Evolutionary conservation across 164 flowering plant species (phyloP).

Genomic region (Umbellularia californica): DNA sequence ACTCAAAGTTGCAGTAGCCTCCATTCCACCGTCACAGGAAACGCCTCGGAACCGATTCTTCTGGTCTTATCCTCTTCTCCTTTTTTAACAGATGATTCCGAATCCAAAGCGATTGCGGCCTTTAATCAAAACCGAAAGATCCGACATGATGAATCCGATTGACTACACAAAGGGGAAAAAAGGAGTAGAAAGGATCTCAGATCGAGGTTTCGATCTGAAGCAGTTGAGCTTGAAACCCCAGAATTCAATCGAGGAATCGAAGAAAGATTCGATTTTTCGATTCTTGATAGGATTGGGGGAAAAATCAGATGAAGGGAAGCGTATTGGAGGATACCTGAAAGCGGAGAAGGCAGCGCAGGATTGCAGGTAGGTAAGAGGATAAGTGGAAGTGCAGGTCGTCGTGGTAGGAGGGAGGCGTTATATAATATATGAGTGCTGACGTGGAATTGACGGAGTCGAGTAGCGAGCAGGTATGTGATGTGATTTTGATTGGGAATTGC

Average conservation of each 20-base stretch:
- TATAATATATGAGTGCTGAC: not conserved
- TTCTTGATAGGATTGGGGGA: too few species aligned
- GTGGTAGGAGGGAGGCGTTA: not conserved
- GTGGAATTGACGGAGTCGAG: not conserved
- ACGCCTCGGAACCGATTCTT: too few species aligned
- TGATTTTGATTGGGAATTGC: too few species aligned
- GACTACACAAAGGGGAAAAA: not conserved
- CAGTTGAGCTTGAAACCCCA: not conserved
- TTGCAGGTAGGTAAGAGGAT: too few species aligned
- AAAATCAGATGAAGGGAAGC: too few species aligned
- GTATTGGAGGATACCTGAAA: too few species aligned
- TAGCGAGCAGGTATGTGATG: not conserved
- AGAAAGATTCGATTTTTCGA: too few species aligned
- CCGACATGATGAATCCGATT: not conserved
- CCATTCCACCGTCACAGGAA: conserved; percentile 24
- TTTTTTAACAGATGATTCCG: too few species aligned
- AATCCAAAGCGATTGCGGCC: too few species aligned
- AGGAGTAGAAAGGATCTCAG: not conserved
- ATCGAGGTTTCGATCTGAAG: not conserved
- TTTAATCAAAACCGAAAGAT: not conserved
- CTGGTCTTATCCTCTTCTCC: not conserved
- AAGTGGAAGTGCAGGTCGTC: too few species aligned
- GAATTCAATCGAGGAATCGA: not conserved
- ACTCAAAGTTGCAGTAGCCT: conserved; percentile 26
- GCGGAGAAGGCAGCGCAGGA: too few species aligned